Evolutionary conservation across 371 early-diverging fungal genomes (phyloP), one percentile per base, ranked within the genome.

Genomic region (Funneliformis caledonium): DNA sequence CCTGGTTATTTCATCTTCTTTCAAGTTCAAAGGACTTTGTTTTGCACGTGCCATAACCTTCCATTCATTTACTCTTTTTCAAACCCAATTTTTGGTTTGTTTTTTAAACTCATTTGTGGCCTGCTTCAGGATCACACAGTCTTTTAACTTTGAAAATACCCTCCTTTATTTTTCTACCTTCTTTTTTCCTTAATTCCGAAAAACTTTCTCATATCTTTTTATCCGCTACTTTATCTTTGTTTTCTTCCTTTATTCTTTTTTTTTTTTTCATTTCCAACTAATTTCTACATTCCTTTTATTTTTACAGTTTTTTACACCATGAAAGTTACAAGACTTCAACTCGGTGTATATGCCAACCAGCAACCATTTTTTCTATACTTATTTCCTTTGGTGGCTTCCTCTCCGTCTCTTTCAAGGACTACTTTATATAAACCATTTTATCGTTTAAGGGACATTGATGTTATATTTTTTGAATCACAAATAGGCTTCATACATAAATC

Each of bases 331-430:
- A 65, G 31, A 42, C 37, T 78, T 19, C 78, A 78, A 50, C 59
- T 78, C 37, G 78, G 78, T 68, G 78, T 78, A 43, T 78, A 69
- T 26, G 26, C 67, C 70, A 78, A 78, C 52, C 78, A 68, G 59
- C 78, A 52, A 68, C 78, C 78, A 12, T 78, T 78, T 56, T 78
- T 42, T 48, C 19, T 78, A 37, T 78, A 78, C 16, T 42, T 78
- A 8, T 78, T 78, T 26, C 78, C 78, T 43, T 65, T 78, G 43
- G 78, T 78, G 14, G 22, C 22, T 37, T 26, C 75, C 22, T 10
- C 75, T 10, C 47, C 59, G 12, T 19, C 61, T 16, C 37, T 50
- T 78, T 56, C 61, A 48, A 60, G 50, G 37, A 75, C 76, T 37
- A 43, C 76, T 19, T 16, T 59, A 68, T 52, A 65, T 45, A n/a